These are phyloP conservation scores for Solanum piurae DNA, from an alignment of 257 asterid genomes.

Conservation along the genomic window DNA sequence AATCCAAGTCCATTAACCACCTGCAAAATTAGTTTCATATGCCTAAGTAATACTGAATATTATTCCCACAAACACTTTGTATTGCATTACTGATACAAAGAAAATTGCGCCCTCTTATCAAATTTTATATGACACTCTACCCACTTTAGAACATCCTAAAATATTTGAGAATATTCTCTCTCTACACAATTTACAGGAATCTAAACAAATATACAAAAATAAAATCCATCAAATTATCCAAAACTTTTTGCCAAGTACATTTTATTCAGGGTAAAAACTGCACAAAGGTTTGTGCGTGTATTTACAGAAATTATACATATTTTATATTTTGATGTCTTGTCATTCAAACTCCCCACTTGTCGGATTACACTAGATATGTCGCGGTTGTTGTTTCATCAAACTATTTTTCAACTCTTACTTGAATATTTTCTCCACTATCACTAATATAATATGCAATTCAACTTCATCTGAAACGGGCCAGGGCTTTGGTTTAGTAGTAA, in stretches of 20 bases:
- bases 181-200: not conserved
- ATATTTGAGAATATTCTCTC: not conserved
- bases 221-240: not conserved
- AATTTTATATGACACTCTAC: not conserved
- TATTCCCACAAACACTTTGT: not conserved
- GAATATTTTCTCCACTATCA: not conserved
- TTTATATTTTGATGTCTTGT: not conserved
- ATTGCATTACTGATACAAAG: not conserved
- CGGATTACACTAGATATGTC: not conserved
- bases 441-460: not conserved
- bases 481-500: not conserved
- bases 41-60: not conserved
- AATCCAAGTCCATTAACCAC: conserved; percentile 68
- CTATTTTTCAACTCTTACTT: not conserved
- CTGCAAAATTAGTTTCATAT: conserved; percentile 12
- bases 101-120: not conserved
- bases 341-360: not conserved
- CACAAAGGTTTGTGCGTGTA: not conserved
- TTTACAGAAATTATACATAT: not conserved
- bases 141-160: not conserved
- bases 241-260: not conserved
- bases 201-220: not conserved
- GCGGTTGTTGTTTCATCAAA: not conserved
- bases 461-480: not conserved
- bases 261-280: not conserved